Conservation (phyloP, 139 green algal genomes). For the Tetradesmus lagerheimii region DNA sequence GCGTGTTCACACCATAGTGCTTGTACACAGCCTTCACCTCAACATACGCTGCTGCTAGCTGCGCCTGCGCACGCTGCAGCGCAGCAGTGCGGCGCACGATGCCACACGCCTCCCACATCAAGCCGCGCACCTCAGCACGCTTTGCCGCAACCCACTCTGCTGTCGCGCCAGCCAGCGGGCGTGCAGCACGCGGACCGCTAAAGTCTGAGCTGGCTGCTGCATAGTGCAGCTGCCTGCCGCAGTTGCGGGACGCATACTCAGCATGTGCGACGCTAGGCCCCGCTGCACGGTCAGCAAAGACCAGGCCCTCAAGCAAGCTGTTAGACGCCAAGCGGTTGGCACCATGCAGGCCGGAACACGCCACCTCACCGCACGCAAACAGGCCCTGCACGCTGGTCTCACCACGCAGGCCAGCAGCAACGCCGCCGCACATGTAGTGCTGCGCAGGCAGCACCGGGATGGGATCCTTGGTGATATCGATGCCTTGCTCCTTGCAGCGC, state of each 20-base stretch:
- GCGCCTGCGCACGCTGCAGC: slow-evolving; percentile 68
- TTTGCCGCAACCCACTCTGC: slow-evolving; percentile 51
- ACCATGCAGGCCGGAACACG: slow-evolving; percentile 95
- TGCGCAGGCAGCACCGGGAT: slow-evolving; percentile 97
- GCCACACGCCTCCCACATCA: slow-evolving; percentile 93
- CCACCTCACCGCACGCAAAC: slow-evolving; percentile 95
- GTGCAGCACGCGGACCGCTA: slow-evolving; percentile 25
- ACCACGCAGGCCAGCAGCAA: slow-evolving; percentile 88
- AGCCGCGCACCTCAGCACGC: slow-evolving; percentile 68
- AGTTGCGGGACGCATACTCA: slow-evolving; percentile 66
- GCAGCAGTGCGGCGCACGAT: slow-evolving; percentile 86
- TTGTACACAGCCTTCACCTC: slow-evolving; percentile 71
- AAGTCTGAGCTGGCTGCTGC: slow-evolving; percentile 63
- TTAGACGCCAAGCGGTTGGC: slow-evolving; percentile 98
- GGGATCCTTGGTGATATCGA: slow-evolving; percentile 94
- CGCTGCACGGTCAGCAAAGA: slow-evolving; percentile 93
- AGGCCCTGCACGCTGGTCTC: slow-evolving; percentile 92
- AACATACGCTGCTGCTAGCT: slow-evolving; percentile 66
- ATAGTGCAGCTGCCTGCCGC: slow-evolving; percentile 62
- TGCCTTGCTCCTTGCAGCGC: slow-evolving; percentile 78
- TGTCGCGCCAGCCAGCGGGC: slow-evolving; percentile 11
- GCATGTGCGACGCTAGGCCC: slow-evolving; percentile 82
- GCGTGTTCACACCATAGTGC: slow-evolving; percentile 65
- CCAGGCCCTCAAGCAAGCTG: slow-evolving; percentile 96
- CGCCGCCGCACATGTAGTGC: slow-evolving; percentile 99